Conservation (phyloP, 495 filamentous ascomycete genomes). For the Chaetomium tenue region DNA sequence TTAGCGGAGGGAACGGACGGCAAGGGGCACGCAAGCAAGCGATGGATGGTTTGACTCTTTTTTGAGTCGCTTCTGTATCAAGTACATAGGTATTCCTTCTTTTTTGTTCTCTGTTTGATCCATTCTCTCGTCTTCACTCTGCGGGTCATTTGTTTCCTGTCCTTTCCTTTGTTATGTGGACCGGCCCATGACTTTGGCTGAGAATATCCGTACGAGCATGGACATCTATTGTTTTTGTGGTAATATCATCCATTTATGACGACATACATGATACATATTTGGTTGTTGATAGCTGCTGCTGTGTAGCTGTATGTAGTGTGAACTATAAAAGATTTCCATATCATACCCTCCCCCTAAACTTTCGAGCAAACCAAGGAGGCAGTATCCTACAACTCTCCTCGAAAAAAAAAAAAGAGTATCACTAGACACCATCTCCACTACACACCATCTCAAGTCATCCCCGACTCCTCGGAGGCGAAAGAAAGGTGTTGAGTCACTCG, state of each 20-base stretch:
- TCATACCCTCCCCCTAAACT: too few species aligned
- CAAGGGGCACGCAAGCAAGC: background rate
- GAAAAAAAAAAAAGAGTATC: too few species aligned
- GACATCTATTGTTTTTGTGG: conserved; percentile 4
- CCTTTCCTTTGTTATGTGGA: conserved; percentile 9
- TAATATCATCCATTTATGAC: conserved; percentile 2
- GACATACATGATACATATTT: background rate
- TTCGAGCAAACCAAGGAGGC: too few species aligned
- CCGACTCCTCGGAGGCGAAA: too few species aligned
- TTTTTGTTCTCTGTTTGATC: background rate
- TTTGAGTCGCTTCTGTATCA: background rate
- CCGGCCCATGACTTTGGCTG: background rate
- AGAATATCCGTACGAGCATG: background rate
- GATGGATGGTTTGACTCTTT: background rate
- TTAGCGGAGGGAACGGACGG: background rate
- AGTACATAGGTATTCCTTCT: conserved; percentile 21
- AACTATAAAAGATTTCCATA: too few species aligned
- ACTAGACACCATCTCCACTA: too few species aligned
- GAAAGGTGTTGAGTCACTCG: too few species aligned
- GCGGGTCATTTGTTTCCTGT: conserved; percentile 13
- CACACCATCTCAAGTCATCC: too few species aligned
- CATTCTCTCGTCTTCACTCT: conserved; percentile 18
- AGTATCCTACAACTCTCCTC: too few species aligned
- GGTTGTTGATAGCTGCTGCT: too few species aligned
- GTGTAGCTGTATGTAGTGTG: too few species aligned